phyloP scores from a whole-genome alignment of 352 stramenopile species.

The Phytopythium cucurbitacearum region DNA sequence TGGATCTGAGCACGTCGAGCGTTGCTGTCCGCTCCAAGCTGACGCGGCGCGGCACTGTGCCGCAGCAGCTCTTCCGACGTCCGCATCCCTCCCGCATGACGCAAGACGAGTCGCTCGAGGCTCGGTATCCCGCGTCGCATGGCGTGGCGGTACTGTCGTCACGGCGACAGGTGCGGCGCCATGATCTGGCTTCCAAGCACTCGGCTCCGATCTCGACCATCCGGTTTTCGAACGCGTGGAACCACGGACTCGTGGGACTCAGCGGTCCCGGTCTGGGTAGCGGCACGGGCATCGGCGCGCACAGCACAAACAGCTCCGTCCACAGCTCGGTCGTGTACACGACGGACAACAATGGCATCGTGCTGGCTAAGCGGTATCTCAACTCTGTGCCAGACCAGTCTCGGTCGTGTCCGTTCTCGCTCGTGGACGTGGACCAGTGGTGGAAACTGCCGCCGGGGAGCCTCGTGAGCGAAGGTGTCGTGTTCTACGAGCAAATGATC shows the following conservation, averaged over 20 bases:
- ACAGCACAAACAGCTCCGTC: slow-evolving; percentile 47
- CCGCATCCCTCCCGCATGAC: slow-evolving; percentile 66
- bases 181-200: slow-evolving; percentile 76
- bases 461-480: slow-evolving; percentile 68
- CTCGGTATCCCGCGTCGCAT: slow-evolving; percentile 68
- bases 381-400: slow-evolving; percentile 64
- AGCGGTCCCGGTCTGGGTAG: slow-evolving; percentile 52
- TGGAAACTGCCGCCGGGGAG: slow-evolving; percentile 78
- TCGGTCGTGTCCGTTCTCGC: slow-evolving; percentile 68
- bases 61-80: slow-evolving; percentile 77
- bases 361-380: slow-evolving; percentile 75
- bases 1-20: slow-evolving; percentile 67
- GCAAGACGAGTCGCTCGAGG: slow-evolving; percentile 69
- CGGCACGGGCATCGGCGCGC: slow-evolving; percentile 67
- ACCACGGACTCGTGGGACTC: slow-evolving; percentile 42
- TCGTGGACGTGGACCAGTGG: slow-evolving; percentile 84
- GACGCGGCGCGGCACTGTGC: slow-evolving; percentile 69
- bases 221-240: slow-evolving; percentile 75
- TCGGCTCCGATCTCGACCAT: slow-evolving; percentile 60
- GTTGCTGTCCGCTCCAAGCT: slow-evolving; percentile 52
- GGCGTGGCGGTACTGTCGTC: slow-evolving; percentile 72
- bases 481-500: slow-evolving; percentile 89
- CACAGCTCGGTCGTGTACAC: slow-evolving; percentile 79
- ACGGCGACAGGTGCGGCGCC: slow-evolving; percentile 70
- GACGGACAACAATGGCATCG: slow-evolving; percentile 67